Percentiles rank a stretch among this genome's conserved stretches.
phyloP scores from a whole-genome alignment of 1,284 basidiomycete genomes.

The Apiotrichum mycotoxinovorans region DNA sequence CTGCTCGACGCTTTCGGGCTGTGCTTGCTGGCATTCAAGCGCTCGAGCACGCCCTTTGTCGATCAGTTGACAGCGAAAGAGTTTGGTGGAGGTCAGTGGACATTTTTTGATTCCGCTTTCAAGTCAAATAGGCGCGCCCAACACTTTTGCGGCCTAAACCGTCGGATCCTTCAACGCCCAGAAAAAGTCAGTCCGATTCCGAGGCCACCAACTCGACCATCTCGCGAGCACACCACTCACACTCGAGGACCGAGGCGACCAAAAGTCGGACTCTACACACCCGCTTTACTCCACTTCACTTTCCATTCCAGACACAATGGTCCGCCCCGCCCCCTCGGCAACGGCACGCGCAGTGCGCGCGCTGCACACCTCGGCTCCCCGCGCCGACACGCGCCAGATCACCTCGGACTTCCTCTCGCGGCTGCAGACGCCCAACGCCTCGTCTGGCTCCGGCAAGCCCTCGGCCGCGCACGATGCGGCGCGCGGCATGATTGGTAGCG shows the following conservation, averaged over 20 bases:
- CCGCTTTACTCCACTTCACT: not conserved
- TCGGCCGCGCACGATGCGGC: conserved; percentile 3
- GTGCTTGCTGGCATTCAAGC: too few species aligned
- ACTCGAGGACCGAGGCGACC: too few species aligned
- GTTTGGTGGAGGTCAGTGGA: too few species aligned
- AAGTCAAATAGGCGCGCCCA: too few species aligned
- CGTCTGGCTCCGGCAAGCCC: not conserved
- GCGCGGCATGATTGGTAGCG: conserved; percentile 17
- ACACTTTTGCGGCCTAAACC: not conserved
- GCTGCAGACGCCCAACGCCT: conserved; percentile 2
- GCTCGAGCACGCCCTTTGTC: too few species aligned
- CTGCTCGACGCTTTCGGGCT: too few species aligned
- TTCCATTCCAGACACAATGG: not conserved
- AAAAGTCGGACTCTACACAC: too few species aligned
- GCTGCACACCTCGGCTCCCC: conserved; percentile 4
- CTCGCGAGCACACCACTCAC: not conserved
- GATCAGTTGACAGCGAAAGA: too few species aligned
- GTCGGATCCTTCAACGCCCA: not conserved
- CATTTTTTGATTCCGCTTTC: too few species aligned
- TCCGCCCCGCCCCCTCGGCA: not conserved
- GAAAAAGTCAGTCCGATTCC: not conserved
- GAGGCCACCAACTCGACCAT: not conserved
- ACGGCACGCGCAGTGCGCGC: not conserved
- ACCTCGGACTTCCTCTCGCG: conserved; percentile 22
- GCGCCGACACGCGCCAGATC: conserved; percentile 10